Evolutionary conservation across 345 rosid genomes (phyloP).

Genomic region (Moricandia arvensis): DNA sequence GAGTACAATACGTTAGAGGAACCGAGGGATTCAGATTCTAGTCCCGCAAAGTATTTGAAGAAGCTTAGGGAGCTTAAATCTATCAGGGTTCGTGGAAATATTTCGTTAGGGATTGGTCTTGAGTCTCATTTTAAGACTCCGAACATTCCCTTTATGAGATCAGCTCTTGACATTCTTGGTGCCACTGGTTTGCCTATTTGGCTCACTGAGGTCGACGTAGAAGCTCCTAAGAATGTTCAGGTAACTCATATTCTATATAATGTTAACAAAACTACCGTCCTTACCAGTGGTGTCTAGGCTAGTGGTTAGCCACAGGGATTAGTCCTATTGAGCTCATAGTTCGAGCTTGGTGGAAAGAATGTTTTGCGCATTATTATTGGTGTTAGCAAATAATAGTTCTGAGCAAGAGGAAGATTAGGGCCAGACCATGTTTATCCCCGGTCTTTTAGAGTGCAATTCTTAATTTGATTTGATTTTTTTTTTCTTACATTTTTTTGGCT

Average conservation of each 20-base stretch:
- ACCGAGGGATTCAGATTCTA: constrained; percentile 34
- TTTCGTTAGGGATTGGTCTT: constrained; percentile 58
- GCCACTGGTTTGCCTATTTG: constrained; percentile 58
- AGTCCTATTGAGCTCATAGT: neutral
- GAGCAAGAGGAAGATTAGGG: too few relatives aligned
- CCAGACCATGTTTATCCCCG: too few relatives aligned
- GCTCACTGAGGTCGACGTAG: constrained; percentile 82
- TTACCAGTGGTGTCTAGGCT: neutral
- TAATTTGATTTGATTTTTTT: too few relatives aligned
- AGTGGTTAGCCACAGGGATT: neutral
- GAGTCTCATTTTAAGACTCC: constrained; percentile 63
- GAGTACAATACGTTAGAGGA: constrained; percentile 70
- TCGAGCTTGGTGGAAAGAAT: neutral
- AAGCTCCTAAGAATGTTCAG: constrained; percentile 21
- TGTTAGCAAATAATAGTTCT: too few relatives aligned
- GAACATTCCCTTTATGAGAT: constrained; percentile 62
- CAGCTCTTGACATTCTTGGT: constrained; percentile 60
- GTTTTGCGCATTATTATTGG: neutral
- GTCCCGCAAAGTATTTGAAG: constrained; percentile 48
- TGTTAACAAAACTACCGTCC: neutral
- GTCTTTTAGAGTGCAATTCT: too few relatives aligned
- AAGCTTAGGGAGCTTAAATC: constrained; percentile 47
- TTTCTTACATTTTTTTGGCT: too few relatives aligned
- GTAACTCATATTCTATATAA: neutral
- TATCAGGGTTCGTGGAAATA: constrained; percentile 6